Conservation (phyloP, 305 asterid species). For the Solanum hybrid region DNA sequence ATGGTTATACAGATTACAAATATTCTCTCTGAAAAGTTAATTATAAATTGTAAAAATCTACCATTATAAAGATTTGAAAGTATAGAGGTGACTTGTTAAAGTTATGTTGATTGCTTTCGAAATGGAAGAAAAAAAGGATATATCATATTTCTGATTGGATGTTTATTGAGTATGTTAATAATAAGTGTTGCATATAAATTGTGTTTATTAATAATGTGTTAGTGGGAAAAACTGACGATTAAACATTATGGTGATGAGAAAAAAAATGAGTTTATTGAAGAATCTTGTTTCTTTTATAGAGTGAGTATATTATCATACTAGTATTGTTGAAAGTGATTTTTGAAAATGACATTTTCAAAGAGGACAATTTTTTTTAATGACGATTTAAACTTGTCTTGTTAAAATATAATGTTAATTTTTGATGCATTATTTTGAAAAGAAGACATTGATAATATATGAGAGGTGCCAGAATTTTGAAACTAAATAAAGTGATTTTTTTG, state of each 20-base stretch:
- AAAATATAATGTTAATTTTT: background rate
- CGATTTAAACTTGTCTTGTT: background rate
- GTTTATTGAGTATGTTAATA: background rate
- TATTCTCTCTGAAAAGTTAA: background rate
- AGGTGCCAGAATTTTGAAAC: background rate
- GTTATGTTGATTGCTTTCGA: background rate
- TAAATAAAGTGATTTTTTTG: background rate
- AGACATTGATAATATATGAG: background rate
- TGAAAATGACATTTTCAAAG: background rate
- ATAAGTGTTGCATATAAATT: background rate
- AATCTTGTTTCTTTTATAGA: background rate
- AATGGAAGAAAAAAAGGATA: background rate
- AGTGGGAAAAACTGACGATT: background rate
- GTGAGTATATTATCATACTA: background rate
- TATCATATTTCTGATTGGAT: background rate
- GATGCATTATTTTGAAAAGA: background rate
- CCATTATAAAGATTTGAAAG: background rate
- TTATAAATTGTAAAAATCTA: background rate
- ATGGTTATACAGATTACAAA: background rate
- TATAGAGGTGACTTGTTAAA: background rate
- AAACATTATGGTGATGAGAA: background rate
- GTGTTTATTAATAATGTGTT: no score
- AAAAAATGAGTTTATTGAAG: background rate
- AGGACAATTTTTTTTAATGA: background rate
- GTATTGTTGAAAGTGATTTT: background rate